Evolutionary conservation across 1,284 basidiomycete species (phyloP).

Genomic region (Cryptococcus maquisensis): DNA sequence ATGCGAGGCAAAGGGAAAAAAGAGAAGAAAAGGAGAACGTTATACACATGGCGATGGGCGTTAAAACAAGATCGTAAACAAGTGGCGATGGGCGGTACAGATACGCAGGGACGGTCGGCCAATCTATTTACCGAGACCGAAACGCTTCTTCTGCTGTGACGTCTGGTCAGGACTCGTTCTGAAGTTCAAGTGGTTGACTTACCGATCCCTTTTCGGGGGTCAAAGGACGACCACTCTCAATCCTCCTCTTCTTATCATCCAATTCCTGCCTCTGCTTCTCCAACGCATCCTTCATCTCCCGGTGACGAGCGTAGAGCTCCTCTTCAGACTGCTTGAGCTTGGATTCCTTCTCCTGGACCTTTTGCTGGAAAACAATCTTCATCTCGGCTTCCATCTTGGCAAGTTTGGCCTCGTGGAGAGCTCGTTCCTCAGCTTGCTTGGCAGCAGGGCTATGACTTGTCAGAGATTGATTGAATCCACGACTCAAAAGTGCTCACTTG

Average conservation of each 20-base stretch:
- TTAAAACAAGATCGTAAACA: slow-evolving; percentile 5
- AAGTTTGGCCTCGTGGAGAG: slow-evolving; percentile 89
- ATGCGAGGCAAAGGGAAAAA: neutral
- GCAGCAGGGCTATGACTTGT: slow-evolving; percentile 68
- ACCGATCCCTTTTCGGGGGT: slow-evolving; percentile 79
- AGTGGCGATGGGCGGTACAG: neutral
- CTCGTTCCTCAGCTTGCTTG: slow-evolving; percentile 89
- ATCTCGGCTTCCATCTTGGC: slow-evolving; percentile 99
- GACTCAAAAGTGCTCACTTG: slow-evolving; percentile 64
- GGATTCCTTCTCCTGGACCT: slow-evolving; percentile 95
- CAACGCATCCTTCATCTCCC: slow-evolving; percentile 97
- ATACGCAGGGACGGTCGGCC: neutral
- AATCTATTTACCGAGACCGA: slow-evolving; percentile 44
- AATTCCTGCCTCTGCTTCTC: slow-evolving; percentile 94
- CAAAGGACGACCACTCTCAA: slow-evolving; percentile 88
- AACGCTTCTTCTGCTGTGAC: slow-evolving; percentile 36
- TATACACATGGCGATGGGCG: slow-evolving; percentile 4
- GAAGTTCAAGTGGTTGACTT: slow-evolving; percentile 14
- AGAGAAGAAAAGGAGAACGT: neutral
- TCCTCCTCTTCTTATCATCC: slow-evolving; percentile 96
- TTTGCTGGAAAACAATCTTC: slow-evolving; percentile 99
- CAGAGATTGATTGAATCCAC: neutral
- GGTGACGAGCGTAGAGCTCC: slow-evolving; percentile 92
- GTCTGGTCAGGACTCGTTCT: neutral
- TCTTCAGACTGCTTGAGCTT: slow-evolving; percentile 98